Evolutionary conservation across 2,329 filamentous ascomycete species (phyloP), one percentile per base, ranked within the genome.

Genomic region (Alternaria sp.): DNA sequence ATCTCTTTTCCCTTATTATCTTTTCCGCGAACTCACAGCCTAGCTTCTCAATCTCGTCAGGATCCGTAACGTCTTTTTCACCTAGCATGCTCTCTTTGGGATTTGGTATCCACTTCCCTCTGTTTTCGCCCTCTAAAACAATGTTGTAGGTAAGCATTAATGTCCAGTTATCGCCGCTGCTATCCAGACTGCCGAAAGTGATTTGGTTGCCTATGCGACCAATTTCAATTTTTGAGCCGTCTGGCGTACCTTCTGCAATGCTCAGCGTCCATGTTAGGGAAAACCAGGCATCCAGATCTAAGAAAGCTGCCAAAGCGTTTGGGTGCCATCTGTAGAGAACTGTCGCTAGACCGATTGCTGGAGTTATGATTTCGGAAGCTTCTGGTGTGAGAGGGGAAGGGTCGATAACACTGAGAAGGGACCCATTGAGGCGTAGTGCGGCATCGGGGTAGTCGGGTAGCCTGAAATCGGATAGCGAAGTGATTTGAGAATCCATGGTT

Each of bases 271-370:
- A 72, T 18, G 70, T 72, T 1, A 71, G 27, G 16, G 65, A 68
- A 25, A 72, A 72, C 70, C 70, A 72, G 9, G 70, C 70, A 34
- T 71, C 70, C 10, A 67, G 45, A 30, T 72, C 70, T 4, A 72
- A 46, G 11, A 72, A 70, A 0, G 67, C 70, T 16, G 56, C 22
- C 1, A 72, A 59, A 0, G 68, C 53, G 8, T 60, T 58, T 14
- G 70, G 66, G 43, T 63, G 60, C 70, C 68, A 72, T 12, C 60
- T 61, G 50, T 71, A 64, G 2, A 72, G 57, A 2, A 70, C 43
- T 12, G 67, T 72, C 10, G 70, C 65, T 43, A 72, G 41, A 32
- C 60, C 67, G 40, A 57, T 63, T 32, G 67, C 50, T 30, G 63
- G 38, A 8, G 54, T 61, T 3, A 67, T 30, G 12, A n/a, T 55